Conservation (phyloP, 2,329 filamentous ascomycete species). For the Fusarium graminum region DNA sequence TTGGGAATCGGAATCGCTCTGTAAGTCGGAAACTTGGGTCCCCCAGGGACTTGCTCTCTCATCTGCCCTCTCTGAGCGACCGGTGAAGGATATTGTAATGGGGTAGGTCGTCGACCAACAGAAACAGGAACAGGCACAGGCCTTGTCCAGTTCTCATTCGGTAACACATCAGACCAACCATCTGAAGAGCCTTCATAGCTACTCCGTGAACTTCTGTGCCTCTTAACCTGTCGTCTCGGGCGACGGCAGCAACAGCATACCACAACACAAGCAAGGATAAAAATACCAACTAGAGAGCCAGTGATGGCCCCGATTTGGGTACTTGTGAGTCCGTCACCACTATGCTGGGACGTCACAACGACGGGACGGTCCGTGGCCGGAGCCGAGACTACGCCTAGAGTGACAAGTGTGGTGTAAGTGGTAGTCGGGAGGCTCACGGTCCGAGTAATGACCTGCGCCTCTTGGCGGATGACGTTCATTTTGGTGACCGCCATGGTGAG, state of each 20-base stretch:
- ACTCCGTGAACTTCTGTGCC: slow-evolving; percentile 14
- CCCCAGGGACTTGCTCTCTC: slow-evolving; percentile 51
- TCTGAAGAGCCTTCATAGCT: slow-evolving; percentile 38
- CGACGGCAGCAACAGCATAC: slow-evolving; percentile 53
- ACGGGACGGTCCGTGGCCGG: slow-evolving; percentile 30
- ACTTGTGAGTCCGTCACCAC: slow-evolving; percentile 49
- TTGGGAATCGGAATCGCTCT: slow-evolving; percentile 53
- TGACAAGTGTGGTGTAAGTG: slow-evolving; percentile 56
- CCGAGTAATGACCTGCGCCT: slow-evolving; percentile 54
- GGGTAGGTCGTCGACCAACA: slow-evolving; percentile 15
- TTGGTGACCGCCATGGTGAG: slow-evolving; percentile 29
- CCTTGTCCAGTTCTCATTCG: slow-evolving; percentile 21
- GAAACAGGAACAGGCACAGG: slow-evolving; percentile 24
- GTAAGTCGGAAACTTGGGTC: slow-evolving; percentile 53
- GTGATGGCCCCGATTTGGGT: slow-evolving; percentile 59
- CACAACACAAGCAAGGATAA: slow-evolving; percentile 53
- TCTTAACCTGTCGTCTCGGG: slow-evolving; percentile 12
- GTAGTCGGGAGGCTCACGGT: slow-evolving; percentile 53
- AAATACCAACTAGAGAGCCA: slow-evolving; percentile 56
- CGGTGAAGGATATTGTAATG: slow-evolving; percentile 37
- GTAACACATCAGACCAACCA: slow-evolving; percentile 22
- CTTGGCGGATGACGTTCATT: slow-evolving; percentile 44
- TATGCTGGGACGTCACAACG: slow-evolving; percentile 31
- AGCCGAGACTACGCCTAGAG: slow-evolving; percentile 43
- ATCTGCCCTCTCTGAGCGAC: slow-evolving; percentile 45